Base-by-base conservation (phyloP, 2,329 filamentous ascomycete species). In the Penicillium griseofulvum region DNA sequence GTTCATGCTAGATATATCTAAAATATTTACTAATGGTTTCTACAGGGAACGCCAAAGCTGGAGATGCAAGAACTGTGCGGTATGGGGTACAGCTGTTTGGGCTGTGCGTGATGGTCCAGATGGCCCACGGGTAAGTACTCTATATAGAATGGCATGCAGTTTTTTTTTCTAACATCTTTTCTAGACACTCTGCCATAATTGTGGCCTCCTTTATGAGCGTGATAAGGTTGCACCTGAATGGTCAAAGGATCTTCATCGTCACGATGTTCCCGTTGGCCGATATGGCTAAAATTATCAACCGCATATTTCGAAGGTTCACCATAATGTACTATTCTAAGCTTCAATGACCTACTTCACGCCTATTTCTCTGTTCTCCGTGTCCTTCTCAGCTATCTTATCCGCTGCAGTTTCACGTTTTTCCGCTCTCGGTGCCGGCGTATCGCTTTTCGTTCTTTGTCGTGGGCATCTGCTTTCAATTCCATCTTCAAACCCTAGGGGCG, bases 81-180 rank as follows among this genome's bases (percentile, higher is more conserved):
- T 97, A 33, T 93, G 89, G 86, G 94, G 93, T 16, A 87, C 87
- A 46, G 89, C 91, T 28, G 91, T 97, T 9, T 99, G 94, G 94
- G 92, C 90, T 46, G 93, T 97, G 3, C 82, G 94, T 65, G 92
- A 97, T 75, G 94, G 94, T 24, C 94, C 94, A 14, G 80, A 84
- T 52, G 93, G 92, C 52, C 83, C 89, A 60, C 88, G 90, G 75
- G 90, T 94, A 78, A 82, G 89, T 58, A 44, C 29, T 55, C 51
- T 39, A 50, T 61, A 34, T 33, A 8, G 17, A 29, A 29, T 42
- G 10, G 38, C n/a, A 42, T 17, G 34, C 24, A 47, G 17, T n/a
- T 22, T 48, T 22, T n/a, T 22, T 48, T 22, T 46, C 65, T 68
- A 48, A 71, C 58, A 28, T 33, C 31, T 22, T 43, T 50, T 62